Evolutionary conservation across 1,284 basidiomycete species (phyloP), one percentile per base, ranked within the genome.

Genomic region (Melampsora americana): DNA sequence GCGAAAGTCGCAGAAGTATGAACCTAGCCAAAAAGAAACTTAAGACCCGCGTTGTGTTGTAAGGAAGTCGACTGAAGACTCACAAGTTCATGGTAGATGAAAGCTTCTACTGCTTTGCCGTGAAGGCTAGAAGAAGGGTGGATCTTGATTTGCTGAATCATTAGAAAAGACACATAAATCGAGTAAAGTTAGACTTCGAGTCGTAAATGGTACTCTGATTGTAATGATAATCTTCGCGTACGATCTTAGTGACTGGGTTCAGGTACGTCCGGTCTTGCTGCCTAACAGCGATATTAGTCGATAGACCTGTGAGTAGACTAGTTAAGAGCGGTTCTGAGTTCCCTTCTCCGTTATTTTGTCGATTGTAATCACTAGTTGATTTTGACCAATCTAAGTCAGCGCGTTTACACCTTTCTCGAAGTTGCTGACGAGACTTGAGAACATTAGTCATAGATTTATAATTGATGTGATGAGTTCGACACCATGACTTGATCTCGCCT

Each of bases 51-150:
- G 62, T 30, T 23, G 6, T 48, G 26, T 30, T 20, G 16, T 61
- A 46, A 59, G 20, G 0, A 6, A n/a, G 11, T 1, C 53, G 68
- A 30, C 6, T 18, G 11, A 11, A 20, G 23, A 86, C 90, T 80
- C 78, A 95, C 93, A 80, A 96, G 85, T 82, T 96, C 94, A 81
- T 95, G 90, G 81, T 92, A 97, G 64, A 96, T 86, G 76, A 97
- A 92, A 5, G 90, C 92, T 0, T 89, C 88, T 0, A 89, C 87
- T 81, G 91, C 92, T 81, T 90, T 91, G 78, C 90, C 89, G 78
- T 87, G 87, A 78, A 96, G 82, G 1, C 88, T 87, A 26, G 92
- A 94, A 30, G 90, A 87, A 0, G 94, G 94, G 81, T 96, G 92
- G 46, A 97, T 90, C 83, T 94, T 95, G 78, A 96, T 86, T 32